Percentiles rank a stretch among this genome's conserved stretches.
phyloP scores from a whole-genome alignment of 768 basidiomycete genomes.

The Hericium alpestre region DNA sequence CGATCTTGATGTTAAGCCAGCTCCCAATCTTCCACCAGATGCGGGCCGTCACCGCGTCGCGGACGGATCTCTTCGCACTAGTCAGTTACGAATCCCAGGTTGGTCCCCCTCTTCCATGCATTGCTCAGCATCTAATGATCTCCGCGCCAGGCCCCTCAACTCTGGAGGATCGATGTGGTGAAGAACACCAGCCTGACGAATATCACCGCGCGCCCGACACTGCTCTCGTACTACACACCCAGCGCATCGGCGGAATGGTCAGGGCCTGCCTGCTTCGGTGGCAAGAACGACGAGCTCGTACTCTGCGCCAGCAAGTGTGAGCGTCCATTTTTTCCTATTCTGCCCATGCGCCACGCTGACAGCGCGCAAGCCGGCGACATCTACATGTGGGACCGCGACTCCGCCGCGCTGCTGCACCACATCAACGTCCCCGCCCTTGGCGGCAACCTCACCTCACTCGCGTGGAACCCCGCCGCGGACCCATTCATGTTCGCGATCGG shows the following conservation, averaged over 20 bases:
- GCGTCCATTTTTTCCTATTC: conserved; percentile 2
- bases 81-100: conserved; percentile 71
- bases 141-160: conserved; percentile 49
- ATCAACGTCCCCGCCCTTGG: conserved; percentile 51
- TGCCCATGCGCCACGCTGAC: not conserved
- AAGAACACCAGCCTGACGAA: conserved; percentile 38
- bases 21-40: conserved; percentile 67
- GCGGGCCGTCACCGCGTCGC: conserved; percentile 55
- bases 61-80: conserved; percentile 49
- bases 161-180: conserved; percentile 62
- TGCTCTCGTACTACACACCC: conserved; percentile 66
- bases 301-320: conserved; percentile 68
- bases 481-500: conserved; percentile 67
- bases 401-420: conserved; percentile 59
- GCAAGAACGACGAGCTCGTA: conserved; percentile 67
- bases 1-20: conserved; percentile 31
- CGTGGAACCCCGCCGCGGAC: conserved; percentile 64
- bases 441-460: conserved; percentile 64
- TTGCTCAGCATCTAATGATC: not conserved
- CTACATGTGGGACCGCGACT: conserved; percentile 80
- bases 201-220: conserved; percentile 18
- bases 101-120: not conserved
- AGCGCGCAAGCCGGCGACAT: conserved; percentile 56
- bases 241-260: conserved; percentile 64
- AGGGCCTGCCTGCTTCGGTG: conserved; percentile 75